Evolutionary conservation across 768 basidiomycete species (phyloP).

Genomic region (Russula olivacea): DNA sequence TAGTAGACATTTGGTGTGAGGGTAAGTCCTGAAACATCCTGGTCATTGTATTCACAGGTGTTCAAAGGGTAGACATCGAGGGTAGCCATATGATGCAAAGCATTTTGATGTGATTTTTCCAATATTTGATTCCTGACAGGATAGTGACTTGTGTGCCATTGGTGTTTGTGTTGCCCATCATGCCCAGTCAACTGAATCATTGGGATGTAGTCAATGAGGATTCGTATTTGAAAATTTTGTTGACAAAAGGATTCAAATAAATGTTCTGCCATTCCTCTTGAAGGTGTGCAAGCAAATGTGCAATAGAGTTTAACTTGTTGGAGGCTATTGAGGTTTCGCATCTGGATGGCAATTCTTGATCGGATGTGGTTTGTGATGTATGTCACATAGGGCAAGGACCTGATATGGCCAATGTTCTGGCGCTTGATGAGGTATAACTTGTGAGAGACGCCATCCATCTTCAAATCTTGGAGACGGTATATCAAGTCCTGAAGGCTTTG

Average conservation of each 20-base stretch:
- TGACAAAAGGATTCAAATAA: not conserved
- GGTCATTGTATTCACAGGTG: not conserved
- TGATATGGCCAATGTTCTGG: not conserved
- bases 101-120: not conserved
- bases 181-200: not conserved
- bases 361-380: not conserved
- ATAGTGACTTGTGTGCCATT: not conserved
- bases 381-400: accelerated
- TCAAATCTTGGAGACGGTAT: accelerated
- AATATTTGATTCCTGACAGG: not conserved
- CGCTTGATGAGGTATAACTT: not conserved
- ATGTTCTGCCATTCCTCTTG: not conserved
- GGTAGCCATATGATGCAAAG: not conserved
- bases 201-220: not conserved
- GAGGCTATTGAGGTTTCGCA: not conserved
- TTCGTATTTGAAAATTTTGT: not conserved
- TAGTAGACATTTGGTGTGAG: not conserved
- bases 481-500: not conserved
- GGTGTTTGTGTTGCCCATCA: not conserved
- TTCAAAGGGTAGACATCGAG: not conserved
- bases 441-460: not conserved
- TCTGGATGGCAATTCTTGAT: not conserved
- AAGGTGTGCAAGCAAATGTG: not conserved
- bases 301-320: not conserved
- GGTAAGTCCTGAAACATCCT: not conserved